Evolutionary conservation across 441 rosid genomes (phyloP).

Genomic region (Erodium trifolium): DNA sequence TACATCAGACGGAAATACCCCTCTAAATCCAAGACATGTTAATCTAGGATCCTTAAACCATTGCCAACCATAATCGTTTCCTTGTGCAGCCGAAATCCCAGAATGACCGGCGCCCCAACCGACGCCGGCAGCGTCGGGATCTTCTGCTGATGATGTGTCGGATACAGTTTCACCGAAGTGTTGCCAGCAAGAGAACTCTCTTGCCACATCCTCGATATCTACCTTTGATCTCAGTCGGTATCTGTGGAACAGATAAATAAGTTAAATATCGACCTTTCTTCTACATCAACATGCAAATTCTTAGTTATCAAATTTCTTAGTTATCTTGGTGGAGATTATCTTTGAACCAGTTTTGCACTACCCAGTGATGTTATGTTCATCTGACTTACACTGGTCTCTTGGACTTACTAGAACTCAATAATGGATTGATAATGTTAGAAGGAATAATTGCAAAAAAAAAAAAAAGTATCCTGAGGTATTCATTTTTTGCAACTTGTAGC

Average conservation of each 20-base stretch:
- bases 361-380: neutral
- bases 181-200: constrained; percentile 78
- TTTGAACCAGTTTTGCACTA: neutral
- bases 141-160: constrained; percentile 32
- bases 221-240: constrained; percentile 82
- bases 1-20: constrained; percentile 51
- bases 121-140: constrained; percentile 56
- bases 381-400: neutral
- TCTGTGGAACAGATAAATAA: constrained; percentile 33
- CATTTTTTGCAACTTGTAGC: too few relatives aligned
- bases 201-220: constrained; percentile 67
- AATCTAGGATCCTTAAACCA: constrained; percentile 91
- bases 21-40: constrained; percentile 70
- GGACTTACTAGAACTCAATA: neutral
- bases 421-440: neutral
- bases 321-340: neutral
- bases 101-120: constrained; percentile 61
- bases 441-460: too few relatives aligned
- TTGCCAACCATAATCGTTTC: constrained; percentile 55
- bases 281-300: neutral
- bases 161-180: constrained; percentile 45
- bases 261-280: neutral
- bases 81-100: constrained; percentile 49
- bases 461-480: too few relatives aligned
- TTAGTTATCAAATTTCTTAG: neutral